Evolutionary conservation across 78 protist genomes (phyloP), one percentile per base, ranked within the genome.

Genomic region (Tieghemostelium lacteum): DNA sequence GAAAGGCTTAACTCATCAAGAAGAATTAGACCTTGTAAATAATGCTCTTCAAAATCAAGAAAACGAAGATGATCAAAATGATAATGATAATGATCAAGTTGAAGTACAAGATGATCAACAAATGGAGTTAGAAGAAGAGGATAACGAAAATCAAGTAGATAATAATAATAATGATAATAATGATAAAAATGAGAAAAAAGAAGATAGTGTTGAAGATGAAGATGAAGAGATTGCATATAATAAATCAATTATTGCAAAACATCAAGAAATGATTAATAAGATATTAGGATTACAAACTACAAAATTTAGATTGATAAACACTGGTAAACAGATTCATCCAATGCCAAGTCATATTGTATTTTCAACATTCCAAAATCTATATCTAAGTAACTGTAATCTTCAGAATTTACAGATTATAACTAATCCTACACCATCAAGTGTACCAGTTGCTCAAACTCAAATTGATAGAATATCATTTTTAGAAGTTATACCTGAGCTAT

Each of bases 281-380:
- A 36, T 33, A 17, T 62, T 62, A 62, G 29, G 39, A 31, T 62
- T 62, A 33, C 40, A 62, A 7, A 36, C 40, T 16, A 63, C 60
- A 16, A 26, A 40, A 40, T 74, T 74, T 26, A 74, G 60, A 3
- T 60, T 74, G 50, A 60, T 74, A 1, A 74, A 74, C 29, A 8
- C 6, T 36, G 17, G 26, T 19, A 3, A 45, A 12, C 3, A 52
- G 1, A 3, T 10, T 58, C 0, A 29, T 33, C 2, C 12, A n/a
- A n/a, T 60, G 29, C 76, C 89, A 26, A 83, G 89, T 60, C 50
- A 83, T 83, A 31, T 83, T 8, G 77, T 83, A 69, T 83, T 83
- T 40, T 69, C 89, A 40, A 57, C 72, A 19, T 83, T 55, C 22
- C 89, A 83, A 57, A 83, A 55, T 42, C 71, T 83, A 24, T 83